Percentiles rank a stretch among this genome's conserved stretches.
These are phyloP conservation scores for Talaromyces sp. DNA, from an alignment of 2,329 filamentous ascomycete species.

Conservation along the genomic window DNA sequence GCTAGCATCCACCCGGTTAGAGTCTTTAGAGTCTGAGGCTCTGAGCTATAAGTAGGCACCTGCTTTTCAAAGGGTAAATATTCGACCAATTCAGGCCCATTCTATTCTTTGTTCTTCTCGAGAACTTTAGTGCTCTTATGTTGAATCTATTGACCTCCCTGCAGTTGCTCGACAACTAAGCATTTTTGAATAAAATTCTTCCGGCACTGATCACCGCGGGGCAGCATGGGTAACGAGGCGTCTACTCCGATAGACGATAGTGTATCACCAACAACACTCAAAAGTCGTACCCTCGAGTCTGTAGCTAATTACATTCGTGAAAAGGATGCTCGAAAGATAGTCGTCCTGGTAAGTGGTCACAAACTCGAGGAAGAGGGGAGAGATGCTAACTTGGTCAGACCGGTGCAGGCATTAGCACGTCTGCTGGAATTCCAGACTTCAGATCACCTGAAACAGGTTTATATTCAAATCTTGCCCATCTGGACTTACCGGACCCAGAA, in stretches of 20 bases:
- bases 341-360: constrained; percentile 63
- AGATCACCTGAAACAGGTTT: constrained; percentile 78
- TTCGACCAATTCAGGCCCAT: neutral
- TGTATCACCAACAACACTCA: constrained; percentile 62
- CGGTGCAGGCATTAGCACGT: constrained; percentile 70
- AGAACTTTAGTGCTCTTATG: neutral
- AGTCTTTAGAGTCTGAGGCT: neutral
- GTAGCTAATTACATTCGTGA: constrained; percentile 78
- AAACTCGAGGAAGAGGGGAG: no score
- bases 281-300: constrained; percentile 65
- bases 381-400: constrained; percentile 46
- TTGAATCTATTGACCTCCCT: neutral
- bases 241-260: constrained; percentile 65
- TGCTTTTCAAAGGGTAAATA: neutral
- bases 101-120: neutral
- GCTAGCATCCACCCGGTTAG: neutral
- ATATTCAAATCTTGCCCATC: constrained; percentile 83
- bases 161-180: neutral
- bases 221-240: constrained; percentile 77
- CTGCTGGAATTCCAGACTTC: constrained; percentile 70
- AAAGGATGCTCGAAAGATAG: constrained; percentile 65
- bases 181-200: neutral
- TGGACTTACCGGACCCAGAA: constrained; percentile 84
- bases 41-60: neutral
- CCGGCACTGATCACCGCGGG: neutral